Conservation (phyloP, 495 filamentous ascomycete genomes). For the Penicillium bovifimosum region DNA sequence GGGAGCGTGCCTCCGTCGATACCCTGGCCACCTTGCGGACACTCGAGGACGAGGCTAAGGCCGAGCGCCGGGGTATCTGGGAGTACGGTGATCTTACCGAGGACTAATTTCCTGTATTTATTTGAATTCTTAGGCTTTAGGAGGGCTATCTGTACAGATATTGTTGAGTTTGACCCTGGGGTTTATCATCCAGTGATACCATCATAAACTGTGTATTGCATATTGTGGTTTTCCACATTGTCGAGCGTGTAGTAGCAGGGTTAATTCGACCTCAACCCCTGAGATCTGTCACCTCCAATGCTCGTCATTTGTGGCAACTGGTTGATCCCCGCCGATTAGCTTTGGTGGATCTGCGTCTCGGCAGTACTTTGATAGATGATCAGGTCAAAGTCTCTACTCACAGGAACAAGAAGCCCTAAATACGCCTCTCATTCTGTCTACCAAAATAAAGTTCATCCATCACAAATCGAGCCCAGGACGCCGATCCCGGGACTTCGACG, state of each 20-base stretch:
- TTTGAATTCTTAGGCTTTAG: conserved; percentile 10
- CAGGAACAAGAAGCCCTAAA: not conserved
- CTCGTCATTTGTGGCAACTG: not conserved
- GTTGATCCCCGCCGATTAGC: conserved; percentile 2
- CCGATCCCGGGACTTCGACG: not conserved
- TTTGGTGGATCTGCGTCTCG: not conserved
- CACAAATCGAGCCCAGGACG: not conserved
- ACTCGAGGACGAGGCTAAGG: conserved; percentile 70
- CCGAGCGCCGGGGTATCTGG: conserved; percentile 80
- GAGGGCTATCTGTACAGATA: conserved; percentile 16
- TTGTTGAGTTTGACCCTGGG: conserved; percentile 1
- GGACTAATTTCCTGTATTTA: conserved; percentile 49
- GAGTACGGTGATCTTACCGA: conserved; percentile 95
- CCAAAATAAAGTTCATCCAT: not conserved
- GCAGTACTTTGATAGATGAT: not conserved
- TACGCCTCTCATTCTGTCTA: not conserved
- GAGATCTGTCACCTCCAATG: no score
- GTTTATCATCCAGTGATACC: conserved; percentile 6
- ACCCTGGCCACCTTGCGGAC: conserved; percentile 60
- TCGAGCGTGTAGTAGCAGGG: not conserved
- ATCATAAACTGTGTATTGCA: conserved; percentile 6
- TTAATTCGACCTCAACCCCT: no score
- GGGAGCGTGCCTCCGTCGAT: conserved; percentile 71
- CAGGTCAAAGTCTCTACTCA: no score
- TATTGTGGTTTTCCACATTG: not conserved